Base-by-base conservation (phyloP, 768 basidiomycete species). In the Saitozyma podzolica region DNA sequence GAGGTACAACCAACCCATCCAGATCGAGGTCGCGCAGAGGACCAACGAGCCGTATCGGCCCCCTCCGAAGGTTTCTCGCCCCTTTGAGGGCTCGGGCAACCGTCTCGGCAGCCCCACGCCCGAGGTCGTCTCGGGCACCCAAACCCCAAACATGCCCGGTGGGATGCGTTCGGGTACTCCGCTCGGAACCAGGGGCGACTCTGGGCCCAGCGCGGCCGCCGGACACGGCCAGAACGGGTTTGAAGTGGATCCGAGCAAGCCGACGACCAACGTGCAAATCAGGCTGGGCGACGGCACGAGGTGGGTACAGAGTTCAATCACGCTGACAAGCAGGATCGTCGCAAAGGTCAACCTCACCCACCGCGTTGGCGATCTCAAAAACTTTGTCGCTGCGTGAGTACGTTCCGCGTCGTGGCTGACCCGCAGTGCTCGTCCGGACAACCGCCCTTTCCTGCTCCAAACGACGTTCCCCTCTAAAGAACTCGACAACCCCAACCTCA, bases 321-420 rank as follows among this genome's bases (percentile, higher is more conserved):
- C 11, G 57, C 40, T 47, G 17, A 48, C 45, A 13, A 9, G 9
- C 42, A 91, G 91, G 71, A 85, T 94, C 75, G 87, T 90, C 4
- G 86, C 86, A 50, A 83, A 90, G 57, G 90, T 95, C 88, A 98
- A 98, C 78, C 81, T 92, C 63, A 88, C 88, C 2, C 92, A 97
- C 73, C 95, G 90, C 0, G 87, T 96, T 2, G 84, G 85, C 16
- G 92, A 96, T 75, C 84, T 96, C 56, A 82, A 92, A 62, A 86
- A 83, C 69, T 93, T 91, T 74, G 92, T 97, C 82, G 89, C 93
- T 69, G 89, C 90, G 91, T 94, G 74, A 50, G 91, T 87, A n/a
- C 20, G 39, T 55, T 40, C 3, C 13, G 9, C 8, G n/a, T n/a
- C 8, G 52, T 64, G 40, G 60, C 54, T 51, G 13, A 45, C 56